Conservation (phyloP, 2,329 filamentous ascomycete genomes). For the Dactylellina leptospora region DNA sequence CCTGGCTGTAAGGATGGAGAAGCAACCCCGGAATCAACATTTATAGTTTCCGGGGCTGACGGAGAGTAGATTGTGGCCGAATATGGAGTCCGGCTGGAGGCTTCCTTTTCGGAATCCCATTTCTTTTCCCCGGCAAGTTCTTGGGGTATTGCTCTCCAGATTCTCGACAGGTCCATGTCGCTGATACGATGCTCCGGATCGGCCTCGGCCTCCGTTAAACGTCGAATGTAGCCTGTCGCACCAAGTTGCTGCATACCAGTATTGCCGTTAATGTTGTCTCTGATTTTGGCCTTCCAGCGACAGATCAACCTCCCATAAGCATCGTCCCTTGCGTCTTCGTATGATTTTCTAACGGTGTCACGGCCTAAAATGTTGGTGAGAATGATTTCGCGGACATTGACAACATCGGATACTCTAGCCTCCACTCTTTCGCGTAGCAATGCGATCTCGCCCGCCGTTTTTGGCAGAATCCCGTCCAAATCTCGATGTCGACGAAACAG, state of each 20-base stretch:
- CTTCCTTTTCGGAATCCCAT: not conserved
- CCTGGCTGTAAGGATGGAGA: not conserved
- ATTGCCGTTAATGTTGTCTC: slow-evolving; percentile 57
- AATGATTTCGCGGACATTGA: slow-evolving; percentile 40
- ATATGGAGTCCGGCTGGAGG: no score
- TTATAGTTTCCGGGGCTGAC: not conserved
- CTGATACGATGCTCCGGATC: slow-evolving; percentile 58
- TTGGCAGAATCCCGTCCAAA: slow-evolving; percentile 44
- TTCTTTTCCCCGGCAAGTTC: slow-evolving; percentile 3
- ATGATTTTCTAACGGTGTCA: slow-evolving; percentile 34
- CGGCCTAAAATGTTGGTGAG: slow-evolving; percentile 39
- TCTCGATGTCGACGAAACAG: slow-evolving; percentile 37
- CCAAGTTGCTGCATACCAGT: slow-evolving; percentile 54
- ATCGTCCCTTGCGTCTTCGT: slow-evolving; percentile 57
- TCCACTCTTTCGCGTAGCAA: slow-evolving; percentile 33
- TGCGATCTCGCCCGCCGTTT: slow-evolving; percentile 39
- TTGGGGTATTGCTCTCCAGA: slow-evolving; percentile 53
- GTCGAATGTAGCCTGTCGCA: slow-evolving; percentile 54
- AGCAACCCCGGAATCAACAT: not conserved
- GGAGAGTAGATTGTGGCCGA: not conserved
- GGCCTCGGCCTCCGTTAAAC: slow-evolving; percentile 56
- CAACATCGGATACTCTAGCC: slow-evolving; percentile 24
- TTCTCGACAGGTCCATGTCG: slow-evolving; percentile 54
- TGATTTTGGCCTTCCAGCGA: slow-evolving; percentile 59
- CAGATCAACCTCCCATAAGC: slow-evolving; percentile 59